Base-by-base conservation (phyloP, 352 stramenopile species). In the Phytophthora sp. region DNA sequence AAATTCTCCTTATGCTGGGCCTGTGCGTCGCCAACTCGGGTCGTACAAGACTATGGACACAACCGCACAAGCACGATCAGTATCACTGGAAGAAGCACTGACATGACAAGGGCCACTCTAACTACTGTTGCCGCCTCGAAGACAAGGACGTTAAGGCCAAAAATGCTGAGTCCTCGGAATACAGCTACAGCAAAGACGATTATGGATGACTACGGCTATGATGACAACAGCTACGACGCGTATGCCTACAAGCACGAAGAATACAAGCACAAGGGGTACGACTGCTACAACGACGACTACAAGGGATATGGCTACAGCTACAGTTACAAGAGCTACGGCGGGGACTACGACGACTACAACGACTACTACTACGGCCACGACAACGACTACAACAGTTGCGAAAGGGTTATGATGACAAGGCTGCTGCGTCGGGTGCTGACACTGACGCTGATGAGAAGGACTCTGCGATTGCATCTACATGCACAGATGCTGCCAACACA, bases 61-160 rank as follows among this genome's bases (percentile, higher is more conserved):
- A 63, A 21, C 47, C 12, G 13, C 27, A 50, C 29, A 42, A 66
- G 15, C 26, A 70, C 33, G 53, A 56, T 35, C 51, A 68, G 12
- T 30, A 45, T 2, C 21, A 44, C 31, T 21, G 36, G 15, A 58
- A 56, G 35, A 36, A 63, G 7, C 33, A 62, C 33, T 20, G 23
- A 29, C 45, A 70, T 27, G 54, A 60, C 49, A 53, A 74, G 20
- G 29, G 38, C 50, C 39, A 53, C 27, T 53, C 55, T 11, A 18
- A 70, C 23, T 56, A 73, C 49, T 57, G 51, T 41, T 57, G 64
- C 21, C 63, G 56, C 15, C 63, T 67, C 30, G 57, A 59, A 50
- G 57, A 68, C n/a, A 56, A 56, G 30, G 49, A 56, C 30, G 24
- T 11, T 44, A 67, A 72, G 44, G 11, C 47, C 18, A 57, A n/a